phyloP scores from a whole-genome alignment of 2,329 filamentous ascomycete species.

The Aspergillus calidoustus region DNA sequence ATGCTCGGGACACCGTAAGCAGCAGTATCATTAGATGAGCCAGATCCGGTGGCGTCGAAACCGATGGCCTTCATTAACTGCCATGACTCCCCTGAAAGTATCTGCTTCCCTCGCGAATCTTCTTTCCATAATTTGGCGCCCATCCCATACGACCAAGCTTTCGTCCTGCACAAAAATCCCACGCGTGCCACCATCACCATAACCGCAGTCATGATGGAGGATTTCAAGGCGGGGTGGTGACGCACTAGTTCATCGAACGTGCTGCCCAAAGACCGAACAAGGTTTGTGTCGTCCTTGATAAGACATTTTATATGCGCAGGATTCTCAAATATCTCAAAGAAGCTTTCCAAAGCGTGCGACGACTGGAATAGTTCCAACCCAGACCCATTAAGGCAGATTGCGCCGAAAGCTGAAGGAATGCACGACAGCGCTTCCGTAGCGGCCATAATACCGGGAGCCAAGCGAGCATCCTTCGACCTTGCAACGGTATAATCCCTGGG shows the following conservation, averaged over 20 bases:
- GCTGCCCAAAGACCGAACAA: conserved; percentile 75
- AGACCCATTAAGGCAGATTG: conserved; percentile 86
- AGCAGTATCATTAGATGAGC: conserved; percentile 28
- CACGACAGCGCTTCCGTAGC: conserved; percentile 85
- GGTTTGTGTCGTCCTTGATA: conserved; percentile 68
- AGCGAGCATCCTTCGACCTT: conserved; percentile 35
- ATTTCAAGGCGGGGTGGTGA: conserved; percentile 84
- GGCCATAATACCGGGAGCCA: conserved; percentile 78
- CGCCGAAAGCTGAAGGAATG: conserved; percentile 85
- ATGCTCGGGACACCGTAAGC: conserved; percentile 34
- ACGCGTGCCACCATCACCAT: conserved; percentile 87
- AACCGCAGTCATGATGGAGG: conserved; percentile 80
- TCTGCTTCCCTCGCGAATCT: conserved; percentile 60
- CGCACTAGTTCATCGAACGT: conserved; percentile 93
- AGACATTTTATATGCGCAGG: conserved; percentile 85
- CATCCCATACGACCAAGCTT: conserved; percentile 70
- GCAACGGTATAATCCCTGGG: conserved; percentile 37
- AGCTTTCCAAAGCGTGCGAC: conserved; percentile 81
- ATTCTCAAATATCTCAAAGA: conserved; percentile 96
- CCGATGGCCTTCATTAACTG: conserved; percentile 43
- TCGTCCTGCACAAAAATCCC: conserved; percentile 70
- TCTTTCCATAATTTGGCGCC: conserved; percentile 78
- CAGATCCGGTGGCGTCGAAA: conserved; percentile 26
- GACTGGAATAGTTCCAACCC: conserved; percentile 87
- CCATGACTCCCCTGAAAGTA: conserved; percentile 61